A percentile compares a stretch with the other conserved stretches of the same genome.
phyloP scores from a whole-genome alignment of 2,329 filamentous ascomycete species.

The Ascochyta lentis region DNA sequence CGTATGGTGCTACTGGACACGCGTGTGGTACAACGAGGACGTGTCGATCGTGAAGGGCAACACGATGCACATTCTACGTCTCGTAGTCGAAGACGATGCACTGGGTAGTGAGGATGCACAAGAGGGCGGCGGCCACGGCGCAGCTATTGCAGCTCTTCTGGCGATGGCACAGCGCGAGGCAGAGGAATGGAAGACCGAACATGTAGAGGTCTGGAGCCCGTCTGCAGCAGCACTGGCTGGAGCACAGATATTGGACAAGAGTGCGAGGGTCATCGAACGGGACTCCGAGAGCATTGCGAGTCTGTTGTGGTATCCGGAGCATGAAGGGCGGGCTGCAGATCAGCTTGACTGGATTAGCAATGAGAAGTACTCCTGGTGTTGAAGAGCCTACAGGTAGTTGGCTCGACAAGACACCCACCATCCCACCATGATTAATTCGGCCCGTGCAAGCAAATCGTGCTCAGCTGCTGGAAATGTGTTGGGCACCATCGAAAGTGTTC shows the following conservation, averaged over 20 bases:
- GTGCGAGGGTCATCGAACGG: constrained; percentile 60
- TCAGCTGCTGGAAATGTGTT: no score
- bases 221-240: constrained; percentile 57
- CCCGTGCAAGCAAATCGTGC: no score
- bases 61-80: constrained; percentile 71
- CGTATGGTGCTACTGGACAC: constrained; percentile 78
- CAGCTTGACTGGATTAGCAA: constrained; percentile 75
- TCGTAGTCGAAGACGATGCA: constrained; percentile 68
- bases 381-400: constrained; percentile 8
- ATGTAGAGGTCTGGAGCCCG: constrained; percentile 86
- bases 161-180: constrained; percentile 74
- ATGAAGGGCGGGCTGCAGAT: constrained; percentile 53
- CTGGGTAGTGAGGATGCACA: constrained; percentile 20
- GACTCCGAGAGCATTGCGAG: constrained; percentile 73
- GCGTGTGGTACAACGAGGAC: constrained; percentile 67
- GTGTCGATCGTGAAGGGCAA: constrained; percentile 65
- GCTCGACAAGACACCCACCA: neutral
- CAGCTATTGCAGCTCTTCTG: constrained; percentile 68
- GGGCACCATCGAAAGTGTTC: neutral
- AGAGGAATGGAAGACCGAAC: constrained; percentile 70
- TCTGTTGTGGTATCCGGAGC: constrained; percentile 68
- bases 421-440: no score
- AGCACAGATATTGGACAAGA: constrained; percentile 55
- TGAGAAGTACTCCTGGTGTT: constrained; percentile 83
- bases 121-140: constrained; percentile 13